Conservation (phyloP, 164 flowering plant species). For the Litsea cubeba region DNA sequence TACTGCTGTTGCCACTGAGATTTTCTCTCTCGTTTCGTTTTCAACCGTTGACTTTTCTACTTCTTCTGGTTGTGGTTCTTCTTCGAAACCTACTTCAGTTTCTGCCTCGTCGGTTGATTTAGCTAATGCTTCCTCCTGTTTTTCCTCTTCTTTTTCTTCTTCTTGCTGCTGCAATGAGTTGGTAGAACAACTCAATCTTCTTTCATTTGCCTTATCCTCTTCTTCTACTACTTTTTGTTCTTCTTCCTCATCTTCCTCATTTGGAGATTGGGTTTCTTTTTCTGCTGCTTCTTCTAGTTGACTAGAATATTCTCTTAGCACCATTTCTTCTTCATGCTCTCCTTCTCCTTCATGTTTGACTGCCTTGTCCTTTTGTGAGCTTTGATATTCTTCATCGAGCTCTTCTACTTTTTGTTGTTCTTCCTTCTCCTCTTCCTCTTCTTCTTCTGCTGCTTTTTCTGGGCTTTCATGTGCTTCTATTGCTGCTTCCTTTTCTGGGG, state of each 20-base stretch:
- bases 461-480: not conserved
- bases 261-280: not conserved
- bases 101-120: not conserved
- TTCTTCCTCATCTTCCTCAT: not conserved
- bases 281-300: not conserved
- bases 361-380: constrained; percentile 4
- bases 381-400: constrained; percentile 9
- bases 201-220: constrained; percentile 2
- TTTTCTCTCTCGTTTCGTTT: constrained; percentile 1
- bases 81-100: too few relatives aligned
- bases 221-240: constrained; percentile 4
- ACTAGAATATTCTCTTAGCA: too few relatives aligned
- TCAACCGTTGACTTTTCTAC: constrained; percentile 10
- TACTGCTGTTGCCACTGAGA: not conserved
- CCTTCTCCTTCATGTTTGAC: constrained; percentile 1
- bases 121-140: not conserved
- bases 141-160: constrained; percentile 12
- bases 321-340: constrained; percentile 9
- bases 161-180: constrained; percentile 5
- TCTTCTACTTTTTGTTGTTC: constrained; percentile 13
- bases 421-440: constrained; percentile 1
- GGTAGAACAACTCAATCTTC: constrained; percentile 8
- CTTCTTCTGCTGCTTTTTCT: constrained; percentile 2
- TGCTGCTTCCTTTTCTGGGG: not conserved
- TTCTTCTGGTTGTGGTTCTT: constrained; percentile 4